Conservation (phyloP, 495 filamentous ascomycete genomes). For the Penicillium goetzii region DNA sequence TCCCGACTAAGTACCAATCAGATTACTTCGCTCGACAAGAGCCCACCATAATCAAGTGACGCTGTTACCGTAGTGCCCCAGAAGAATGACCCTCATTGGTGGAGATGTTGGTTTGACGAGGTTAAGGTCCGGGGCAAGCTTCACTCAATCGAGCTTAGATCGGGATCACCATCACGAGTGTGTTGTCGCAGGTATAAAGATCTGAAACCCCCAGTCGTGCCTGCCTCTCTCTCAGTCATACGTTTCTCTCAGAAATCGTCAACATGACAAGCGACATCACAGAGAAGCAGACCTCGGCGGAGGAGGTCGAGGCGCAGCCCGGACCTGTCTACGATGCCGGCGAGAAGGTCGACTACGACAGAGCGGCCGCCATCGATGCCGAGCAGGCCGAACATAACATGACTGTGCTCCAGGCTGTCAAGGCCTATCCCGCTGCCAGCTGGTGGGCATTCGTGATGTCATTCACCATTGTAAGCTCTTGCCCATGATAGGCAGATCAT, state of each 20-base stretch:
- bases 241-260: conserved; percentile 34
- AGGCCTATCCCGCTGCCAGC: conserved; percentile 50
- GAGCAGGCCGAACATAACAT: conserved; percentile 51
- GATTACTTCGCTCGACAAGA: conserved; percentile 25
- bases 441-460: conserved; percentile 59
- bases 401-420: conserved; percentile 52
- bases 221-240: conserved; percentile 34
- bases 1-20: conserved; percentile 23
- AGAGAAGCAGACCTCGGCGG: conserved; percentile 40
- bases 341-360: conserved; percentile 52
- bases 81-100: conserved; percentile 16
- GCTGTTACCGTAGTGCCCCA: conserved; percentile 27
- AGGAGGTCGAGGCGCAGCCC: conserved; percentile 46
- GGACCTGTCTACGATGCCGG: conserved; percentile 46
- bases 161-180: conserved; percentile 26
- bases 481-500: conserved; percentile 25
- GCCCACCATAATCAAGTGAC: conserved; percentile 31
- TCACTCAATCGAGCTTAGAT: conserved; percentile 31
- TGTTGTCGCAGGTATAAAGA: conserved; percentile 37
- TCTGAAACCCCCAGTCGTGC: conserved; percentile 33
- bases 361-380: conserved; percentile 49
- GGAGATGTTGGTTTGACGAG: conserved; percentile 8
- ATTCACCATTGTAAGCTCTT: conserved; percentile 53
- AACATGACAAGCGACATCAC: conserved; percentile 46
- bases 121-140: conserved; percentile 39